Conservation (phyloP, 371 early-diverging fungal species). For the Actinomucor elegans region DNA sequence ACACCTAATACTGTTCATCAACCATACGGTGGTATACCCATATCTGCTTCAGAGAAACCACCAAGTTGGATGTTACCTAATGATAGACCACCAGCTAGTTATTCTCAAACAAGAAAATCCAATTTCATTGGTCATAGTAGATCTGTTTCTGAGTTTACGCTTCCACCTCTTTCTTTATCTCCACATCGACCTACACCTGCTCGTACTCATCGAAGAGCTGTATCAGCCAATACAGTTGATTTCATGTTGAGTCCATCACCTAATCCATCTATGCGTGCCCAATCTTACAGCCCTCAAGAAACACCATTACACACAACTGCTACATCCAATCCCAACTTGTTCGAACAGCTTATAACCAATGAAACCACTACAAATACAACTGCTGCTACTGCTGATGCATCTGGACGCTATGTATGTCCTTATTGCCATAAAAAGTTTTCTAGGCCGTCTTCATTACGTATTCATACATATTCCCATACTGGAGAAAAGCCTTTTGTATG, state of each 20-base stretch:
- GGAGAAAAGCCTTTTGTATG: conserved; percentile 78
- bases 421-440: conserved; percentile 71
- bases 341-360: neutral
- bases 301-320: neutral
- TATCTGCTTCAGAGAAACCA: conserved; percentile 7
- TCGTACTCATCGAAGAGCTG: conserved; percentile 22
- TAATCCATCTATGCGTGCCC: conserved; percentile 4
- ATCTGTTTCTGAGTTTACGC: conserved; percentile 21
- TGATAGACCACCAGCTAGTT: conserved; percentile 8
- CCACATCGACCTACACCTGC: conserved; percentile 13
- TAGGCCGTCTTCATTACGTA: conserved; percentile 69
- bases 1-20: neutral
- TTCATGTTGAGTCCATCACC: conserved; percentile 16
- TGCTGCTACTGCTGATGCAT: neutral
- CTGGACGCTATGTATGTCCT: conserved; percentile 65
- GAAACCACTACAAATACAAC: neutral
- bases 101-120: conserved; percentile 20
- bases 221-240: conserved; percentile 23
- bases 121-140: conserved; percentile 14
- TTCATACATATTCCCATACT: conserved; percentile 75
- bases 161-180: conserved; percentile 8
- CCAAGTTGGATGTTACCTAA: conserved; percentile 23
- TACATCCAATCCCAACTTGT: neutral
- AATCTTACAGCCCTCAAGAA: conserved; percentile 24
- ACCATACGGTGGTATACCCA: conserved; percentile 12